Conservation (phyloP, 148 eudicot genomes). For the Agrostemma githago region DNA sequence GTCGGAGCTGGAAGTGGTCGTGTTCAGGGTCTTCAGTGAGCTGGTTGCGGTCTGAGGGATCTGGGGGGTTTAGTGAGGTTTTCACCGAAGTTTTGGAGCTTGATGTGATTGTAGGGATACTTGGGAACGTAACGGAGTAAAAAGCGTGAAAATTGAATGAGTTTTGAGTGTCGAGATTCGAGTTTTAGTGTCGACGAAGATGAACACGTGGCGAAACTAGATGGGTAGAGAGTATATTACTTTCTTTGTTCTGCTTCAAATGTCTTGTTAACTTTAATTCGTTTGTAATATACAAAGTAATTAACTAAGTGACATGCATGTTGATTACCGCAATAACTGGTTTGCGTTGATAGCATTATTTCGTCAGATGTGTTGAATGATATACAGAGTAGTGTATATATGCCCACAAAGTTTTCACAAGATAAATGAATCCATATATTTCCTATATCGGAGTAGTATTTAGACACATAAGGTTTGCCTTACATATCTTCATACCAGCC, state of each 20-base stretch:
- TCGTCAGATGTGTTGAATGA: neutral
- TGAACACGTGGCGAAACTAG: constrained; percentile 34
- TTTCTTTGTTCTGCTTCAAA: neutral
- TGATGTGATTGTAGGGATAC: constrained; percentile 21
- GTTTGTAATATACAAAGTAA: neutral
- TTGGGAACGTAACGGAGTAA: constrained; percentile 23
- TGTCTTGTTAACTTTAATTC: neutral
- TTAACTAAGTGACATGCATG: too few species aligned
- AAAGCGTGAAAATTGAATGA: constrained; percentile 20
- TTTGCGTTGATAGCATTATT: neutral
- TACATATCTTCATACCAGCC: neutral
- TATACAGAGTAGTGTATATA: too few species aligned
- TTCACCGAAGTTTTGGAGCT: neutral
- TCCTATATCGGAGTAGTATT: neutral
- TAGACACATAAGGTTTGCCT: neutral
- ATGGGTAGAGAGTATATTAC: too few species aligned
- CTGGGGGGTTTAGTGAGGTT: constrained; percentile 2
- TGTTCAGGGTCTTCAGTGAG: constrained; percentile 23
- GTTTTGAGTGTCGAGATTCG: constrained; percentile 19
- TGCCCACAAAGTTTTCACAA: neutral
- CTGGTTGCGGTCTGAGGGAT: constrained; percentile 19
- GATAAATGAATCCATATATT: neutral
- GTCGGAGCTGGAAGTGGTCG: constrained; percentile 42
- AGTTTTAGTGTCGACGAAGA: constrained; percentile 27
- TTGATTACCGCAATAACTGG: neutral